Evolutionary conservation across 1,284 basidiomycete species (phyloP).

Genomic region (Papiliotrema nemorosa): DNA sequence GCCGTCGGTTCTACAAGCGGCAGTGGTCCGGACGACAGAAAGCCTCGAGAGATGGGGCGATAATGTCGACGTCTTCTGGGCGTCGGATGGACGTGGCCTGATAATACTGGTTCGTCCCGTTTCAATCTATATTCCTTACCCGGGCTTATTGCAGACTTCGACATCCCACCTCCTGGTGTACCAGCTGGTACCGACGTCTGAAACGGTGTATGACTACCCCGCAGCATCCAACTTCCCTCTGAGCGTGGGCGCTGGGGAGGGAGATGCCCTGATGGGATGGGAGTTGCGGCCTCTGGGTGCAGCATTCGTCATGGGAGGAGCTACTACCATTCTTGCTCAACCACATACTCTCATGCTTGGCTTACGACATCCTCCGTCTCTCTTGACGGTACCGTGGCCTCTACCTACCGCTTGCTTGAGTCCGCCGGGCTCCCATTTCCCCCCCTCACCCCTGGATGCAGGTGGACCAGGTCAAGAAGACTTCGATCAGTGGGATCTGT

Average conservation of each 20-base stretch:
- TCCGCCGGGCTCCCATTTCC: slow-evolving; percentile 33
- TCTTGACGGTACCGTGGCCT: slow-evolving; percentile 39
- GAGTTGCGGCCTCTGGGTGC: slow-evolving; percentile 61
- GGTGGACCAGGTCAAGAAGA: slow-evolving; percentile 42
- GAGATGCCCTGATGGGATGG: slow-evolving; percentile 75
- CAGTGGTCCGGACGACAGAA: slow-evolving; percentile 66
- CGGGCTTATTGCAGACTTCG: slow-evolving; percentile 57
- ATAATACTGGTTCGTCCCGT: slow-evolving; percentile 64
- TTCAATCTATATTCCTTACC: background rate
- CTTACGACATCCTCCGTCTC: slow-evolving; percentile 34
- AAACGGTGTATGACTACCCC: slow-evolving; percentile 41
- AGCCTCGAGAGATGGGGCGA: slow-evolving; percentile 77
- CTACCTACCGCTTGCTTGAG: slow-evolving; percentile 30
- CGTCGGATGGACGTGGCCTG: slow-evolving; percentile 69
- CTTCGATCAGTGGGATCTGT: slow-evolving; percentile 41
- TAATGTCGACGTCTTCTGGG: slow-evolving; percentile 70
- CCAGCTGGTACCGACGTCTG: slow-evolving; percentile 60
- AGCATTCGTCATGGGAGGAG: slow-evolving; percentile 36
- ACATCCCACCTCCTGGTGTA: slow-evolving; percentile 74
- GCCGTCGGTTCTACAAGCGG: slow-evolving; percentile 74
- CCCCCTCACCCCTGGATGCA: slow-evolving; percentile 41
- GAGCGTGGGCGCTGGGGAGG: slow-evolving; percentile 76
- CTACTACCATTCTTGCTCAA: slow-evolving; percentile 26
- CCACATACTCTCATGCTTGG: slow-evolving; percentile 35
- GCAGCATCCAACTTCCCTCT: slow-evolving; percentile 55